Conservation (phyloP, 2,329 filamentous ascomycete species). For the Pseudonectria foliicola region DNA sequence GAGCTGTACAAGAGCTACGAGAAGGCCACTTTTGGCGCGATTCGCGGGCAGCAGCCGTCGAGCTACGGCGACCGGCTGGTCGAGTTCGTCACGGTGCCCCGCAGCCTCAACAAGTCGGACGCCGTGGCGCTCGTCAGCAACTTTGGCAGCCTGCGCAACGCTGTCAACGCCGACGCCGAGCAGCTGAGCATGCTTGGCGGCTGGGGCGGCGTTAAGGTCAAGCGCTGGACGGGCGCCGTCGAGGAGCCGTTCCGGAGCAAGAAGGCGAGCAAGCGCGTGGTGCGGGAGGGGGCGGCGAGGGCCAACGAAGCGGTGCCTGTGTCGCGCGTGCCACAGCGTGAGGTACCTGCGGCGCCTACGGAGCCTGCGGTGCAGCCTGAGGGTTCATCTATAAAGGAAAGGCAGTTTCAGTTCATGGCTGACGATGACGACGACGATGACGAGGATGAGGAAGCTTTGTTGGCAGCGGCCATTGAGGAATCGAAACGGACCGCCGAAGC, state of each 20-base stretch:
- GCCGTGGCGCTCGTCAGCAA: slow-evolving; percentile 83
- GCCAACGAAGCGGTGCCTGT: slow-evolving; percentile 34
- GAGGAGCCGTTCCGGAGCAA: slow-evolving; percentile 77
- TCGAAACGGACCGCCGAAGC: slow-evolving; percentile 32
- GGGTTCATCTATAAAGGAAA: slow-evolving; percentile 15
- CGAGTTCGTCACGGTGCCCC: slow-evolving; percentile 85
- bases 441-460: slow-evolving; percentile 42
- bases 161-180: slow-evolving; percentile 81
- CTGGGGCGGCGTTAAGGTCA: slow-evolving; percentile 94
- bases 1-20: slow-evolving; percentile 95
- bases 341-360: slow-evolving; percentile 31
- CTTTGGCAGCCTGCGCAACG: slow-evolving; percentile 82
- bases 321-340: slow-evolving; percentile 34
- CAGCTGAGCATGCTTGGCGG: slow-evolving; percentile 79
- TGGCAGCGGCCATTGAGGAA: slow-evolving; percentile 41
- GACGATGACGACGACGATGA: slow-evolving; percentile 40
- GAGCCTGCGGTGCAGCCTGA: slow-evolving; percentile 12
- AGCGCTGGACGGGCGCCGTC: slow-evolving; percentile 73
- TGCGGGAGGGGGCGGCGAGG: slow-evolving; percentile 19
- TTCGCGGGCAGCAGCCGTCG: slow-evolving; percentile 76
- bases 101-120: slow-evolving; percentile 91
- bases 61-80: slow-evolving; percentile 81
- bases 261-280: slow-evolving; percentile 51
- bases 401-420: slow-evolving; percentile 33
- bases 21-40: slow-evolving; percentile 70